Evolutionary conservation across 2,329 filamentous ascomycete species (phyloP).

Genomic region (Aspergillus tubingensis): DNA sequence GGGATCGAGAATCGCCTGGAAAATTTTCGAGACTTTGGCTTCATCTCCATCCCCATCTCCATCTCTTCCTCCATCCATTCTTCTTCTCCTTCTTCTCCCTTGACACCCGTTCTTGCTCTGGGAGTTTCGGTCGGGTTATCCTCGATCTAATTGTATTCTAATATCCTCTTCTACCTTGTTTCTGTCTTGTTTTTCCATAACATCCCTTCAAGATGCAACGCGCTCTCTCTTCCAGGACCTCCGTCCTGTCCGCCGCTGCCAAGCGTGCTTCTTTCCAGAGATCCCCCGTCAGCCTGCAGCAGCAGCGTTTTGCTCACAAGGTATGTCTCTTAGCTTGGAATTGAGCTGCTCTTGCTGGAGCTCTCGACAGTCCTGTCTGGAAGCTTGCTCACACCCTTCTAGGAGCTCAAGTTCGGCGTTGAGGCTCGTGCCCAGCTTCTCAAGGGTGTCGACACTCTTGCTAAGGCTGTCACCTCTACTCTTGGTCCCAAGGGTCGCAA

Average conservation of each 20-base stretch:
- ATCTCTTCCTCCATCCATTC: slow-evolving; percentile 30
- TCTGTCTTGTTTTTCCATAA: slow-evolving; percentile 25
- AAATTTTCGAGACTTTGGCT: slow-evolving; percentile 46
- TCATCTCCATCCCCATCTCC: slow-evolving; percentile 35
- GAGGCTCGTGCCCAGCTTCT: slow-evolving; percentile 87
- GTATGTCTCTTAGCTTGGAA: slow-evolving; percentile 52
- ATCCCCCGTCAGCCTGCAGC: slow-evolving; percentile 72
- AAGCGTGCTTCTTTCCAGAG: slow-evolving; percentile 61
- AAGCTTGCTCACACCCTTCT: slow-evolving; percentile 33
- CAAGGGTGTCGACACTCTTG: slow-evolving; percentile 92
- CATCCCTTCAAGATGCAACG: slow-evolving; percentile 77
- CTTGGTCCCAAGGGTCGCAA: slow-evolving; percentile 98
- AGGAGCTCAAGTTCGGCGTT: slow-evolving; percentile 98
- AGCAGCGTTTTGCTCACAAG: slow-evolving; percentile 97
- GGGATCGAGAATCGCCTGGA: slow-evolving; percentile 43
- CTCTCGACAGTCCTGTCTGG: slow-evolving; percentile 21
- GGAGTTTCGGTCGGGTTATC: slow-evolving; percentile 37
- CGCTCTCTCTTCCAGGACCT: slow-evolving; percentile 82
- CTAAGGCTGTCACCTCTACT: slow-evolving; percentile 93
- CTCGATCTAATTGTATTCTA: slow-evolving; percentile 23
- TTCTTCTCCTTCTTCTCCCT: slow-evolving; percentile 36
- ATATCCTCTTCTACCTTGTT: slow-evolving; percentile 24
- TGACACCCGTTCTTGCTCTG: slow-evolving; percentile 33
- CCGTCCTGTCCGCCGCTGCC: slow-evolving; percentile 68
- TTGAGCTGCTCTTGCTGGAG: slow-evolving; percentile 17